Conservation (phyloP, 1,284 basidiomycete species). For the Ustilago lituana region DNA sequence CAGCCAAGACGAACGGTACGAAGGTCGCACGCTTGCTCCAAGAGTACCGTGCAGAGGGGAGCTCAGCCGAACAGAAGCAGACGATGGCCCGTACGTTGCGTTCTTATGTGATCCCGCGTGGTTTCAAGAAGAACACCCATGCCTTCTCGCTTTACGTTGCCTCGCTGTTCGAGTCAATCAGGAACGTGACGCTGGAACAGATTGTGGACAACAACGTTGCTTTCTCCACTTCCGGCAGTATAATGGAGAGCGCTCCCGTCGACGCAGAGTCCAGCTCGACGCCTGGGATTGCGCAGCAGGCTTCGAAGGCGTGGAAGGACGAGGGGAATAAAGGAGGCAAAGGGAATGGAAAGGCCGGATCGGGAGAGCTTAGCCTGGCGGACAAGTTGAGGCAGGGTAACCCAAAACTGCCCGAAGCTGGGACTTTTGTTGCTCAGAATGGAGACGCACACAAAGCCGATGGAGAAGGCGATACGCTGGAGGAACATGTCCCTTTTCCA, state of each 20-base stretch:
- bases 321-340: slow-evolving; percentile 1
- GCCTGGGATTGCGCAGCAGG: not conserved
- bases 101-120: slow-evolving; percentile 11
- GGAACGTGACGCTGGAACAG: not conserved
- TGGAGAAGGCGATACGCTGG: not conserved
- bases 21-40: not conserved
- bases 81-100: not conserved
- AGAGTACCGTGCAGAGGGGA: not conserved
- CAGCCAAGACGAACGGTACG: not conserved
- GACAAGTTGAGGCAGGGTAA: slow-evolving; percentile 10
- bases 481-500: slow-evolving; percentile 20
- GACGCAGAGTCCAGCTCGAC: not conserved
- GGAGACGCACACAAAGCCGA: slow-evolving; percentile 4
- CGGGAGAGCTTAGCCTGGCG: not conserved
- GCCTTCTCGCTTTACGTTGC: not conserved
- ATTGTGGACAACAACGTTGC: not conserved
- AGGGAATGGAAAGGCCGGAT: not conserved
- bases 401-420: slow-evolving; percentile 14
- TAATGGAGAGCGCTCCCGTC: slow-evolving; percentile 1
- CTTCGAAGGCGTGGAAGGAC: not conserved
- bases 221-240: not conserved
- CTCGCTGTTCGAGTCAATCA: slow-evolving; percentile 5
- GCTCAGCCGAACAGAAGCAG: slow-evolving; percentile 10
- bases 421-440: slow-evolving; percentile 9
- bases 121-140: slow-evolving; percentile 3